A percentile compares a stretch with the other conserved stretches of the same genome.
These are phyloP conservation scores for Clitocybe nebularis DNA, from an alignment of 1,284 basidiomycete genomes.

Conservation along the genomic window DNA sequence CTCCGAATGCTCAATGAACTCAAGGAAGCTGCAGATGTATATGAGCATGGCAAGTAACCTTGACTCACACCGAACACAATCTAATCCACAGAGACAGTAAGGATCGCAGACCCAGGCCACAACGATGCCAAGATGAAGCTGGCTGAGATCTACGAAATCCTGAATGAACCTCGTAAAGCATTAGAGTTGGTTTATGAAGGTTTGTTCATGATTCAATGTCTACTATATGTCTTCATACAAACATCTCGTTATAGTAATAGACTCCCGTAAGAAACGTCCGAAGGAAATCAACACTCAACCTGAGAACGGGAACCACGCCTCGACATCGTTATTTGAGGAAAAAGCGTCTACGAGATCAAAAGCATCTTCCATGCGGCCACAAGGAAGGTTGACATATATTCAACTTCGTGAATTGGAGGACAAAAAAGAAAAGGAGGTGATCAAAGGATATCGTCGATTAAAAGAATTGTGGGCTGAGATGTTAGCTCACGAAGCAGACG, in stretches of 20 bases:
- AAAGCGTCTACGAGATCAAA: constrained; percentile 41
- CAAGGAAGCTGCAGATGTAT: constrained; percentile 76
- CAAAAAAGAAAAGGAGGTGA: constrained; percentile 59
- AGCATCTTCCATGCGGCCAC: constrained; percentile 25
- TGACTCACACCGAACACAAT: not conserved
- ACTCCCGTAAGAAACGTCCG: constrained; percentile 53
- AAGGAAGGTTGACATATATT: constrained; percentile 45
- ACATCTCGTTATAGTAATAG: constrained; percentile 47
- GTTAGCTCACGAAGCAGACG: constrained; percentile 31
- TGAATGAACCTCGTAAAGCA: constrained; percentile 78
- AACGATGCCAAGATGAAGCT: constrained; percentile 85
- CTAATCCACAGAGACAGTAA: constrained; percentile 43
- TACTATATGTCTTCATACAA: not conserved
- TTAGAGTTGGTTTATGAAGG: constrained; percentile 86
- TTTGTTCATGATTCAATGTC: constrained; percentile 25
- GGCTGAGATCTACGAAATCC: constrained; percentile 84
- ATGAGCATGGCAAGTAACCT: constrained; percentile 66
- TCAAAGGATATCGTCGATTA: constrained; percentile 45
- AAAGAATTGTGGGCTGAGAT: constrained; percentile 33
- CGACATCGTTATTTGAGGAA: constrained; percentile 53
- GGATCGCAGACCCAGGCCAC: constrained; percentile 68
- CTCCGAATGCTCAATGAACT: constrained; percentile 71
- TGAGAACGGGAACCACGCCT: constrained; percentile 14
- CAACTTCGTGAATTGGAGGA: constrained; percentile 58
- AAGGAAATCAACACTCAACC: constrained; percentile 23